A percentile compares a stretch with the other conserved stretches of the same genome.
These are phyloP conservation scores for Geum urbanum DNA, from an alignment of 306 rosid species.

Conservation along the genomic window DNA sequence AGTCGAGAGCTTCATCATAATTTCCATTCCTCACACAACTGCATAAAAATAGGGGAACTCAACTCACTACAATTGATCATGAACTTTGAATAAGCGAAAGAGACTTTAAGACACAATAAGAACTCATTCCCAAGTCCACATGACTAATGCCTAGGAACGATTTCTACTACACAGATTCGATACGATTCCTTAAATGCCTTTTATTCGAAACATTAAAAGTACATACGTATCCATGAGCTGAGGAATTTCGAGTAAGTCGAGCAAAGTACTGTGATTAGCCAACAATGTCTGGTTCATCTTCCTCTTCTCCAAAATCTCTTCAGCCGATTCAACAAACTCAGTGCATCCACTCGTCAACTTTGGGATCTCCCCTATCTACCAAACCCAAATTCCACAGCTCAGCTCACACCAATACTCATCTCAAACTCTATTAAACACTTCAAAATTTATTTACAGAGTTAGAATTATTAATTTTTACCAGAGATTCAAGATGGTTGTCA, in stretches of 20 bases:
- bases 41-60: slow-evolving; percentile 29
- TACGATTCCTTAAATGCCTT: neutral
- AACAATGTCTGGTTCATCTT: slow-evolving; percentile 96
- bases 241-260: slow-evolving; percentile 97
- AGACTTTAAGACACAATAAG: neutral
- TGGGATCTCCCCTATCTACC: slow-evolving; percentile 75
- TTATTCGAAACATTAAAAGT: slow-evolving; percentile 8
- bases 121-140: neutral
- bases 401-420: slow-evolving; percentile 8
- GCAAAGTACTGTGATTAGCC: slow-evolving; percentile 86
- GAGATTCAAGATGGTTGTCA: slow-evolving; percentile 49
- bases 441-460: too few species aligned
- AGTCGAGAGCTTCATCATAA: slow-evolving; percentile 93
- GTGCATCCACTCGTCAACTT: slow-evolving; percentile 84
- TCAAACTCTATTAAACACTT: neutral
- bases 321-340: slow-evolving; percentile 84
- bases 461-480: slow-evolving; percentile 31
- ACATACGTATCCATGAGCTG: slow-evolving; percentile 94
- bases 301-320: slow-evolving; percentile 86
- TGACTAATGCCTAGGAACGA: neutral
- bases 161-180: neutral
- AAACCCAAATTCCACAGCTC: slow-evolving; percentile 25
- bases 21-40: slow-evolving; percentile 97
- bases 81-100: neutral
- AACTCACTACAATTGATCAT: neutral